Evolutionary conservation across 2,329 filamentous ascomycete genomes (phyloP).

Genomic region (Claviceps maximensis): DNA sequence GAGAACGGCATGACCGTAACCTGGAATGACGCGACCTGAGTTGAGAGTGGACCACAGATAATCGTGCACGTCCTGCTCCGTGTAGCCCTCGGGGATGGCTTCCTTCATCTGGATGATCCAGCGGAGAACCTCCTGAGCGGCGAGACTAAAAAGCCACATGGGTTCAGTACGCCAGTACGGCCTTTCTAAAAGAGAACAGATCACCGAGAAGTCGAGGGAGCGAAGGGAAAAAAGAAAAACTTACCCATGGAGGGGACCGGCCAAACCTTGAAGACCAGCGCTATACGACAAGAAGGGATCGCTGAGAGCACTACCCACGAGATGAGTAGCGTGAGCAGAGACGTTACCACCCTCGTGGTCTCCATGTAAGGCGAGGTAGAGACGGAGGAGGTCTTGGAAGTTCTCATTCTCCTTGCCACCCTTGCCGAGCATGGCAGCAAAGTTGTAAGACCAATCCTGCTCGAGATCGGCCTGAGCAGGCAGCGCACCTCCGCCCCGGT

Average conservation of each 20-base stretch:
- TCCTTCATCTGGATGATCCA: constrained; percentile 97
- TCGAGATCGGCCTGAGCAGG: constrained; percentile 63
- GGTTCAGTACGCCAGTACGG: not conserved
- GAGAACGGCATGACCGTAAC: constrained; percentile 90
- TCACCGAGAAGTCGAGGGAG: too few relatives aligned
- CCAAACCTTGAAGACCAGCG: constrained; percentile 86
- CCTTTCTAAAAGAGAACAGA: too few relatives aligned
- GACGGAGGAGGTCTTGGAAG: constrained; percentile 86
- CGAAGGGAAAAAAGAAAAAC: constrained; percentile 9
- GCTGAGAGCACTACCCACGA: constrained; percentile 87
- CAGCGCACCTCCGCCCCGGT: constrained; percentile 60
- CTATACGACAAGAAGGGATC: constrained; percentile 95
- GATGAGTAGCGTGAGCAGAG: constrained; percentile 85
- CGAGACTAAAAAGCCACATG: constrained; percentile 42
- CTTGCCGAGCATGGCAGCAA: constrained; percentile 90
- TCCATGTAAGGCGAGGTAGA: constrained; percentile 92
- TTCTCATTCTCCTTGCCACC: constrained; percentile 75
- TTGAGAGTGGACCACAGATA: constrained; percentile 92
- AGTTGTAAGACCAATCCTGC: constrained; percentile 98
- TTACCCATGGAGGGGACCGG: constrained; percentile 58
- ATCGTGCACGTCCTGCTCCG: constrained; percentile 67
- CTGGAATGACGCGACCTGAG: constrained; percentile 84
- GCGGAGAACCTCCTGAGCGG: constrained; percentile 90
- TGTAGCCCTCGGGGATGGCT: constrained; percentile 63
- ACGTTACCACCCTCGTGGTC: constrained; percentile 98